Percentiles rank a stretch among this genome's conserved stretches.
phyloP scores from a whole-genome alignment of 192 early-diverging fungal species.

The Haplosporangium gracile region DNA sequence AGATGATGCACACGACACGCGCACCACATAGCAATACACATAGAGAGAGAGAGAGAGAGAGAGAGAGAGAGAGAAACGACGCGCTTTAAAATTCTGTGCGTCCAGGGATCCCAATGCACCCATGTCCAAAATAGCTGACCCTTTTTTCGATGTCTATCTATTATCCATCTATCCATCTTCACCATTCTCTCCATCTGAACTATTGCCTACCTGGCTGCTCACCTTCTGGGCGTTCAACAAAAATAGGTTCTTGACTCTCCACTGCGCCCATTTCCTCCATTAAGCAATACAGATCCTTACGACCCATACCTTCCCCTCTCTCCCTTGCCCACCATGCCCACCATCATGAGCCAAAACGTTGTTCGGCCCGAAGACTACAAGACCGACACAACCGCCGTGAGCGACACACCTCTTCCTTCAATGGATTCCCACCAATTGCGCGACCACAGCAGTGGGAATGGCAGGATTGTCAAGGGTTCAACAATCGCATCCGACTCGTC shows the following conservation, averaged over 20 bases:
- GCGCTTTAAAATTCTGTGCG: not conserved
- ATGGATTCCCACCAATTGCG: not conserved
- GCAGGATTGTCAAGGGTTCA: not conserved
- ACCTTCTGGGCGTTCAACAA: not conserved
- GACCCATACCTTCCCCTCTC: not conserved
- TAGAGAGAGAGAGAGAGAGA: too few species aligned
- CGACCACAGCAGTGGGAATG: not conserved
- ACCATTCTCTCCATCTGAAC: not conserved
- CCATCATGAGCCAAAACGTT: conserved; percentile 39
- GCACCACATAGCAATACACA: not conserved
- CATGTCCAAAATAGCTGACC: not conserved
- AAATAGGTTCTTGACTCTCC: not conserved
- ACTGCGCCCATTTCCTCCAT: not conserved
- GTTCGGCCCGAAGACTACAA: conserved; percentile 31
- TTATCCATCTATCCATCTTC: not conserved
- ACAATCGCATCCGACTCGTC: not conserved
- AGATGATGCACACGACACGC: not conserved
- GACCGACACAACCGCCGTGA: not conserved
- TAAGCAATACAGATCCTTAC: not conserved
- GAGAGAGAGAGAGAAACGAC: not conserved
- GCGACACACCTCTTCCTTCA: not conserved
- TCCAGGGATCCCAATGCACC: not conserved
- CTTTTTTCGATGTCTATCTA: not conserved
- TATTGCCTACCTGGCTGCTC: not conserved
- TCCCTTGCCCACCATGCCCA: conserved; percentile 10